Conservation (phyloP, 2,329 filamentous ascomycete species). For the Zalaria sp. region DNA sequence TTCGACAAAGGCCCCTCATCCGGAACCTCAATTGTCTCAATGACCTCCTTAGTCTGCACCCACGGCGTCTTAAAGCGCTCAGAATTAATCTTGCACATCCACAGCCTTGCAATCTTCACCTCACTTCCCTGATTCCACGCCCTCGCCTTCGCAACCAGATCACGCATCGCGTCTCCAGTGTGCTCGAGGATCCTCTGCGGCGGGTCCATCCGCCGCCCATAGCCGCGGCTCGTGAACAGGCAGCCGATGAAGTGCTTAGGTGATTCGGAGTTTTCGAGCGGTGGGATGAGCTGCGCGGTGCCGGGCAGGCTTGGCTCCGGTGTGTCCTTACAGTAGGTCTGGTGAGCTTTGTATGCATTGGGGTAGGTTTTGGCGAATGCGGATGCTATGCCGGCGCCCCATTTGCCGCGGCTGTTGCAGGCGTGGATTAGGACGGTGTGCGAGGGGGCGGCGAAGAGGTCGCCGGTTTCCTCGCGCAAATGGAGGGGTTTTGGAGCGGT, state of each 20-base stretch:
- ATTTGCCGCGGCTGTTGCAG: conserved; percentile 43
- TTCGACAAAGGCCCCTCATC: conserved; percentile 2
- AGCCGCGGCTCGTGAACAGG: conserved; percentile 40
- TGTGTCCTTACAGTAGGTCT: conserved; percentile 28
- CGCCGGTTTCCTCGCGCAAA: conserved; percentile 19
- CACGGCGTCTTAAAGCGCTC: conserved; percentile 43
- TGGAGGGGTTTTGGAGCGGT: no score
- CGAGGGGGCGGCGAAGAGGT: conserved; percentile 39
- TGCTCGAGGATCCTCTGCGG: conserved; percentile 32
- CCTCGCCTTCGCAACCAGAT: conserved; percentile 31
- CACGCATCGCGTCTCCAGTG: conserved; percentile 33
- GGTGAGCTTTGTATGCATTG: conserved; percentile 33
- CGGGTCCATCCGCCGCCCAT: conserved; percentile 30
- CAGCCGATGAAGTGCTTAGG: conserved; percentile 41
- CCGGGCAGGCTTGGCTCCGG: conserved; percentile 10
- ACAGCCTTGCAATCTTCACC: conserved; percentile 21
- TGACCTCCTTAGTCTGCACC: conserved; percentile 30
- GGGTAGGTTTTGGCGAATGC: conserved; percentile 38
- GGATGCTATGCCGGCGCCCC: conserved; percentile 45
- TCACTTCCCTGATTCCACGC: conserved; percentile 12
- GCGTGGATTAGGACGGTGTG: conserved; percentile 41
- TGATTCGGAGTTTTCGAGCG: conserved; percentile 7
- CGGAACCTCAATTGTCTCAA: conserved; percentile 25
- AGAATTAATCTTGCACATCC: conserved; percentile 43
- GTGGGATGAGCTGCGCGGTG: conserved; percentile 4